These are phyloP conservation scores for Suillus sp. DNA, from an alignment of 768 basidiomycete species.

Conservation along the genomic window DNA sequence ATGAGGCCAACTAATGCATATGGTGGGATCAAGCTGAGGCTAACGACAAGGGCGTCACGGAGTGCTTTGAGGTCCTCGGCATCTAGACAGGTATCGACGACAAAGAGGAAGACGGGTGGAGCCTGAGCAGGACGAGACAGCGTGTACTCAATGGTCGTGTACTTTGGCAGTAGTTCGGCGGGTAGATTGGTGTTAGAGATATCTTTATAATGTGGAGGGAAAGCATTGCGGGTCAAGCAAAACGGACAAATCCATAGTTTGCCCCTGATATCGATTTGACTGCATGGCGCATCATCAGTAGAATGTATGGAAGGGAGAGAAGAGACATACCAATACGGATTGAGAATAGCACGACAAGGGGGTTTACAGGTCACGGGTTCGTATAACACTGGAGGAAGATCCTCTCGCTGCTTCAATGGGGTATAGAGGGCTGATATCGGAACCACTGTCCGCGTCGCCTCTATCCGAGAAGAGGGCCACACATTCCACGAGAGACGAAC, in stretches of 20 bases:
- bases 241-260: constrained; percentile 99
- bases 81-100: constrained; percentile 95
- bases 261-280: constrained; percentile 97
- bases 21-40: constrained; percentile 89
- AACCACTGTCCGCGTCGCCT: constrained; percentile 96
- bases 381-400: constrained; percentile 94
- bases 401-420: constrained; percentile 90
- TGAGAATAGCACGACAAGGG: constrained; percentile 95
- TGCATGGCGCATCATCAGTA: constrained; percentile 35
- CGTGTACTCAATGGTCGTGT: constrained; percentile 99
- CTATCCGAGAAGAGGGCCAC: constrained; percentile 97
- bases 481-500: constrained; percentile 98
- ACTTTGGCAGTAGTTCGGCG: constrained; percentile 93
- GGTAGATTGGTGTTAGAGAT: constrained; percentile 97
- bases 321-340: constrained; percentile 85
- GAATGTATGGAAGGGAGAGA: background rate
- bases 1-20: constrained; percentile 94
- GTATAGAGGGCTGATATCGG: constrained; percentile 98
- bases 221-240: constrained; percentile 94
- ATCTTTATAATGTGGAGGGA: constrained; percentile 99
- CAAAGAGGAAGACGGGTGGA: constrained; percentile 95
- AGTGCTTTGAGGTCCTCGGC: constrained; percentile 96
- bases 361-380: constrained; percentile 99
- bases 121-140: constrained; percentile 87
- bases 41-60: constrained; percentile 92